phyloP scores from a whole-genome alignment of 345 rosid genomes.

The Boechera stricta region DNA sequence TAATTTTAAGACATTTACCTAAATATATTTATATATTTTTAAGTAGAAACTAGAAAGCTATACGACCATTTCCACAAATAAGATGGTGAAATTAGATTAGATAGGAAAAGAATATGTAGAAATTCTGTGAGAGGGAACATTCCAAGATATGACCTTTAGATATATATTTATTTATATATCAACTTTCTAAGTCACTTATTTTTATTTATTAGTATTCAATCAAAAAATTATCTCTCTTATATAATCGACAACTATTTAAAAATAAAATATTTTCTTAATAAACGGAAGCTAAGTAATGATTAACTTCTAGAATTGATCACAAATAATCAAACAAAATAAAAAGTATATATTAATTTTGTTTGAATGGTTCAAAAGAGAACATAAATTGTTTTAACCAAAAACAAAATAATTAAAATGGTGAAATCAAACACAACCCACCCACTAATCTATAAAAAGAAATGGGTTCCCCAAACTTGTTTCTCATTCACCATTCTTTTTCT shows the following conservation, averaged over 20 bases:
- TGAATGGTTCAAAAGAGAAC: constrained; percentile 28
- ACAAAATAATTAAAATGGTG: background rate
- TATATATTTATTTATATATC: background rate
- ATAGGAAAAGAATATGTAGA: background rate
- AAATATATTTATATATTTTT: background rate
- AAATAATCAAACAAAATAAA: background rate
- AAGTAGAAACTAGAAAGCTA: constrained; percentile 6
- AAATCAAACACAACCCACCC: background rate
- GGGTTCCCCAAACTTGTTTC: background rate
- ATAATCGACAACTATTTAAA: background rate
- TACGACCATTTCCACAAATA: constrained; percentile 6
- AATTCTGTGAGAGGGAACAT: background rate
- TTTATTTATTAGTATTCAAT: background rate
- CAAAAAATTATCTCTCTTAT: background rate
- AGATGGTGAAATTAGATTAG: background rate
- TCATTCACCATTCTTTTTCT: background rate
- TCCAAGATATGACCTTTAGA: background rate
- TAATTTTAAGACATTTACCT: background rate
- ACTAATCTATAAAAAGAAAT: constrained; percentile 25
- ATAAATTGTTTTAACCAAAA: constrained; percentile 4
- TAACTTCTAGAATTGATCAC: background rate
- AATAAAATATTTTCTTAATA: background rate
- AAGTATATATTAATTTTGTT: background rate
- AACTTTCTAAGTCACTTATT: background rate
- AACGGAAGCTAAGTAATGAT: background rate